Base-by-base conservation (phyloP, 2,329 filamentous ascomycete species). In the Tolypocladium pustulatum region DNA sequence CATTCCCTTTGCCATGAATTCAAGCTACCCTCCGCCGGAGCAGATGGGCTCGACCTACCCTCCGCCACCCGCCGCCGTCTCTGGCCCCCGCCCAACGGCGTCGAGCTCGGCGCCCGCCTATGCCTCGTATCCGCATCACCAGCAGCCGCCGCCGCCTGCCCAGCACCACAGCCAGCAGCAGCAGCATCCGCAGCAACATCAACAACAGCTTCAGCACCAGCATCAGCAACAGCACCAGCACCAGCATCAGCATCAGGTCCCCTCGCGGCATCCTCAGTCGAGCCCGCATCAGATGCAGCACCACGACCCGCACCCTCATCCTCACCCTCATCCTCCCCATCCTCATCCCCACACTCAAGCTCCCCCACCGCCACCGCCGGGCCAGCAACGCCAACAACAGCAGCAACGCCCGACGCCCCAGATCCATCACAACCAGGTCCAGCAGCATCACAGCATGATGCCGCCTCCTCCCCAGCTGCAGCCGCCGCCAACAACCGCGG, bases 21-120 rank as follows among this genome's bases (percentile, higher is more conserved):
- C 67, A 37, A 59, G 64, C 61, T 72, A 71, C 59, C 66, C 65
- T 53, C 66, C 62, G 41, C 60, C 69, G 57, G 71, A 72, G 63
- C 68, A 67, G 57, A 63, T 68, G 27, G 61, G 62, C 49, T 59
- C 64, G 53, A 64, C 65, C 46, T 71, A 70, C 59, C 57, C 63
- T 49, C 60, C 65, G 57, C 60, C 55, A 37, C 55, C 64, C 43
- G 62, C 65, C 55, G 58, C 65, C 55, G 58, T 66, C 38, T 30
- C 40, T 30, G 55, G 41, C 15, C 60, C 62, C 12, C 58, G 62
- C 61, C 67, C 58, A 36, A 61, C 56, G 62, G 63, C 54, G 62
- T 52, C 56, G 54, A 25, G 22, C 59, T 38, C 54, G 49, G 27
- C 59, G 57, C 54, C 62, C 32, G 34, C 49, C 51, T 57, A 68